Evolutionary conservation across 345 rosid species (phyloP), one percentile per base, ranked within the genome.

Genomic region (Leavenworthia alabamica): DNA sequence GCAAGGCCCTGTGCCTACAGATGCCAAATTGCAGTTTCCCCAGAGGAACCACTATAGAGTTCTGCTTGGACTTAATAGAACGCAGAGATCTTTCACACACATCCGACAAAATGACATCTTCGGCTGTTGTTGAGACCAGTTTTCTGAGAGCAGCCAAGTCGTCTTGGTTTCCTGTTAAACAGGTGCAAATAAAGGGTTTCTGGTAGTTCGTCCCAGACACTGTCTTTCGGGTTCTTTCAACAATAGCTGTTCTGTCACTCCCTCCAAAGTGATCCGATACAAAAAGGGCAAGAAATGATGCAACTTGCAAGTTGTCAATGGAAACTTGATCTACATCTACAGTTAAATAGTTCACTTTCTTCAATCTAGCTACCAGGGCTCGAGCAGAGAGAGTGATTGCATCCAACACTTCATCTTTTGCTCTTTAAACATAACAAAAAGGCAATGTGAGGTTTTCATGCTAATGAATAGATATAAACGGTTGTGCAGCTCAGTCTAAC

Each of bases 191-290:
- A 77, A 89, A 89, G 60, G 99, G 96, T 70, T 84, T 87, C 66
- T 27, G 65, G 72, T 89, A 93, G 74, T 93, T 93, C 31, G 83
- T 73, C 73, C 96, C 97, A 41, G 96, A 93, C 39, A 75, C 87
- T 57, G 81, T 76, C 80, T 80, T 87, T 24, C 95, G 76, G 12
- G 83, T 73, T 80, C 82, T 82, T 73, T 81, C 90, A 70, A 89
- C 62, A 71, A 82, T 36, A 49, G 78, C 62, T 72, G 76, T 77
- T 74, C 81, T 85, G 57, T 89, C 97, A 67, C 95, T 84, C 39
- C 99, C 97, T 56, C 99, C 99, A 84, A 89, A 93, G 80, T 89
- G 99, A 77, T 93, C 95, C 0, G 99, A 93, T 17, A 89, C 95
- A 72, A 93, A 87, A 64, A 93, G 88, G 7, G 99, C 92, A 55